Evolutionary conservation across 208 protist species (phyloP).

Genomic region (Crithidia brevicula): DNA sequence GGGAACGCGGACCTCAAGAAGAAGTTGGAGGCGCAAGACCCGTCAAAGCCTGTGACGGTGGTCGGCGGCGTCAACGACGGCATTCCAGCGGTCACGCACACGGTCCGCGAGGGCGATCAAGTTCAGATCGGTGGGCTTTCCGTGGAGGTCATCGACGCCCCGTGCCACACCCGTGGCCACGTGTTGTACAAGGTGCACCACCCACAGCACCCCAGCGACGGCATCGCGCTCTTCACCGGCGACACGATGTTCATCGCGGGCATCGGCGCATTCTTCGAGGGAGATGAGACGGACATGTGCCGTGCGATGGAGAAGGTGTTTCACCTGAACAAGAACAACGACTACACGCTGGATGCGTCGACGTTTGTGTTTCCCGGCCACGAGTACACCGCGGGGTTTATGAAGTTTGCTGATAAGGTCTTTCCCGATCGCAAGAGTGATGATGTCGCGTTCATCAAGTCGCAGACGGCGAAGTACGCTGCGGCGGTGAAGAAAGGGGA

Average conservation of each 20-base stretch:
- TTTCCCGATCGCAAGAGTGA: constrained; percentile 24
- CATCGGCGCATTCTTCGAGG: constrained; percentile 95
- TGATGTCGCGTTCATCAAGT: constrained; percentile 57
- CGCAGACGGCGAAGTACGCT: constrained; percentile 53
- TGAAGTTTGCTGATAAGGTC: constrained; percentile 57
- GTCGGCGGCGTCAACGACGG: constrained; percentile 78
- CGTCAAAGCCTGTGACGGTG: constrained; percentile 38
- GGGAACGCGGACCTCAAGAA: constrained; percentile 77
- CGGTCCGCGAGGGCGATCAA: constrained; percentile 63
- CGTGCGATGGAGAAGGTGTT: constrained; percentile 69
- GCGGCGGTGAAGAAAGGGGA: constrained; percentile 40
- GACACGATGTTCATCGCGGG: constrained; percentile 95
- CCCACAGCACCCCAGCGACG: constrained; percentile 41
- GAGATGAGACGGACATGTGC: constrained; percentile 80
- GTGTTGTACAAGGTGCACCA: constrained; percentile 68
- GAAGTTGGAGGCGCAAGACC: constrained; percentile 24
- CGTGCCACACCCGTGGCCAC: constrained; percentile 91
- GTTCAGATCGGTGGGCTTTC: constrained; percentile 63
- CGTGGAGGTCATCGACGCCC: constrained; percentile 79
- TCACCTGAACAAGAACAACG: constrained; percentile 42
- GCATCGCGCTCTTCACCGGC: constrained; percentile 91
- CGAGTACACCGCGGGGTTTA: constrained; percentile 90
- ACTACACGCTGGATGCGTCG: constrained; percentile 37
- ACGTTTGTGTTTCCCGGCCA: constrained; percentile 89
- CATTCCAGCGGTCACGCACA: constrained; percentile 70